Evolutionary conservation across 352 stramenopile species (phyloP), one percentile per base, ranked within the genome.

Genomic region (Phytophthora sansomeana): DNA sequence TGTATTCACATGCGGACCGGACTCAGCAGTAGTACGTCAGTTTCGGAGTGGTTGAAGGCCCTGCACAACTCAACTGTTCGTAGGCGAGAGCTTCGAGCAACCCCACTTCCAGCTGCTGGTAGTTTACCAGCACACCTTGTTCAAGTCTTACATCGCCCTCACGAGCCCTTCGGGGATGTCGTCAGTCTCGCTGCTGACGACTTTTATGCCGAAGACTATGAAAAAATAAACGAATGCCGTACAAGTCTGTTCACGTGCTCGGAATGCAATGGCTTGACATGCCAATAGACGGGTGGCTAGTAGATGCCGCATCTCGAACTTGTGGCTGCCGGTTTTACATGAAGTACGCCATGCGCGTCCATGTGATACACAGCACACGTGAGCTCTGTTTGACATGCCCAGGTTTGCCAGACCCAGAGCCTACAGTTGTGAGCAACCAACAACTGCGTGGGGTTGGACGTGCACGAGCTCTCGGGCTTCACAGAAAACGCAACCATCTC

Each of bases 161-260:
- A 2, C 4, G 14, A 36, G 32, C 3, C 8, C 9, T 36, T 14
- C 32, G 32, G 32, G 32, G 32, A 36, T 10, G 32, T 14, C 32
- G 32, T 13, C 8, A 10, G 14, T 14, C 14, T 44, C n/a, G n/a
- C n/a, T 4, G 5, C 38, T 21, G 38, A 44, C 13, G 38, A 44
- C 14, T 24, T 44, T 26, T 44, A 24, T 14, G 13, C n/a, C 14
- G 38, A 44, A 17, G n/a, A 21, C 38, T 14, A 10, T 8, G n/a
- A 8, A 8, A 17, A 44, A 44, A 44, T 6, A 44, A n/a, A n/a
- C 38, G 38, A 4, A 44, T 44, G 38, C 13, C 38, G 13, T 44
- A 44, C n/a, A 44, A 44, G 38, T 44, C 38, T 14, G 21, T 44
- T 14, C 38, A 44, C 38, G 38, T 44, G 9, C 38, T 44, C 14